Evolutionary conservation across 306 rosid genomes (phyloP), one percentile per base, ranked within the genome.

Genomic region (Cucurbita pepo): DNA sequence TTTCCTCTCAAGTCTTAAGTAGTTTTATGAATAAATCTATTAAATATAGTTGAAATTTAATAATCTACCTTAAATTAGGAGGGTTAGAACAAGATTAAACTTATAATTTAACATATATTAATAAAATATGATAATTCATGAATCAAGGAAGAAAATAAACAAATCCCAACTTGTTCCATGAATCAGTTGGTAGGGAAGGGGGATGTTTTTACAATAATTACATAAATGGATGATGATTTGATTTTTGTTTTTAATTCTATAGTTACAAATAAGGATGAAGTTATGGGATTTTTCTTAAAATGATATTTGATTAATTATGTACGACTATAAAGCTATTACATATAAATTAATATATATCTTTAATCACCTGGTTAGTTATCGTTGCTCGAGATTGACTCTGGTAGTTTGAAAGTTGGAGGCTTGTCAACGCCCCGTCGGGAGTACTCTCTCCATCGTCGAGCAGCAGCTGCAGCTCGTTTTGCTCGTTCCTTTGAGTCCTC

Each of bases 391-490:
- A 83, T 61, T 56, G 83, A 74, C 74, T 89, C 96, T 11, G 96
- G 99, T 77, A 94, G 99, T 78, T 94, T 94, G 75, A 85, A 85
- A 19, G 90, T 81, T 21, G 96, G 91, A 82, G 87, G 87, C 83
- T 90, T 94, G 75, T 88, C 92, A 3, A 69, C 90, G 12, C 97
- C 96, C 74, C 79, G 87, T 76, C 99, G 85, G 6, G 99, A 94
- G 83, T 94, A 94, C 84, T 94, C 99, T 69, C 99, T 83, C 99
- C 99, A 94, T 81, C 94, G 83, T 58, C 97, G 78, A 73, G 99
- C 89, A 0, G 92, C 99, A 9, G 97, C 89, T 0, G 99, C 99
- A 1, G 97, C 96, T 77, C 86, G 82, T 25, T 71, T 91, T 12
- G 90, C 88, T 77, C 92, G 85, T 77, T 91, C 96, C 53, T 86